phyloP scores from a whole-genome alignment of 73 alveolate genomes.

The Paraurostyla sp. region DNA sequence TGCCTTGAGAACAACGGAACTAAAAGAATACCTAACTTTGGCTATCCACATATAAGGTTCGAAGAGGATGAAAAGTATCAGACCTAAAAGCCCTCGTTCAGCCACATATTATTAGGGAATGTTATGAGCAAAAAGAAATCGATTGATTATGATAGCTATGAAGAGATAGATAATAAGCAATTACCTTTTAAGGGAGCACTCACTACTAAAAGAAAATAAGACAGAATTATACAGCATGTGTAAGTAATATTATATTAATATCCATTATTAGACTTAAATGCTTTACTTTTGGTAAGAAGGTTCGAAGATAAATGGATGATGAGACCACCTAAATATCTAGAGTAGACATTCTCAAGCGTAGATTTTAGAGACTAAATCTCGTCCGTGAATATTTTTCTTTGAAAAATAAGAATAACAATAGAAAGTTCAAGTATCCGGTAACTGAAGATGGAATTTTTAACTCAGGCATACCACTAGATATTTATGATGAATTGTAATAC shows the following conservation, averaged over 20 bases:
- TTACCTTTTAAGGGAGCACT: slow-evolving; percentile 31
- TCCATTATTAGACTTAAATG: slow-evolving; percentile 14
- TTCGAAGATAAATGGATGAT: slow-evolving; percentile 25
- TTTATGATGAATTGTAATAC: slow-evolving; percentile 52
- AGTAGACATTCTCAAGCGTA: slow-evolving; percentile 34
- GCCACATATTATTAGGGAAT: background rate
- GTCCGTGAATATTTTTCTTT: slow-evolving; percentile 32
- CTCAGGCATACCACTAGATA: background rate
- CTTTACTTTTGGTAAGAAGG: slow-evolving; percentile 50
- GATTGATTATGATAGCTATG: background rate
- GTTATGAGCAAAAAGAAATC: background rate
- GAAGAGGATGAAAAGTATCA: background rate
- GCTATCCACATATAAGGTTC: slow-evolving; percentile 24
- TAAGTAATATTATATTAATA: background rate
- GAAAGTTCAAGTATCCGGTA: slow-evolving; percentile 34
- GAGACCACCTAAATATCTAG: slow-evolving; percentile 11
- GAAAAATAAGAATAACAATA: background rate
- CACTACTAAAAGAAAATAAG: slow-evolving; percentile 23
- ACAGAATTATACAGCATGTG: slow-evolving; percentile 38
- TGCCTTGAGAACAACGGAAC: slow-evolving; percentile 31
- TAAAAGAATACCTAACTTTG: slow-evolving; percentile 45
- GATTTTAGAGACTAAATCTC: slow-evolving; percentile 34
- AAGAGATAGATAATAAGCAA: background rate
- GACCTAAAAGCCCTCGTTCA: background rate
- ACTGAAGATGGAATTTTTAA: background rate